Conservation (phyloP, 2,329 filamentous ascomycete genomes). For the Apiospora kogelbergensis region DNA sequence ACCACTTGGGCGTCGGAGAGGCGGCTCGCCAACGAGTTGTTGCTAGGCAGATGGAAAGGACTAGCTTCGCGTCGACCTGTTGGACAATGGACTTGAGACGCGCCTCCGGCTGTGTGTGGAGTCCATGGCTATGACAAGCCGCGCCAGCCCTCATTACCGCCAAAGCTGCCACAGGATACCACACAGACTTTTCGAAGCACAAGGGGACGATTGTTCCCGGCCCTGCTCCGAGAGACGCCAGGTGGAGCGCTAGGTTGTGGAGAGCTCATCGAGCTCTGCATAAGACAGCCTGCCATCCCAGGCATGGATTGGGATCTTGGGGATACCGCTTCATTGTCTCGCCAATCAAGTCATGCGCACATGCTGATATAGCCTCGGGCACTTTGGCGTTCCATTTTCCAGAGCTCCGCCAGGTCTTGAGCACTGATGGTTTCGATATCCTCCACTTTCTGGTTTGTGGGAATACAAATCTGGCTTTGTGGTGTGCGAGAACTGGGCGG, state of each 20-base stretch:
- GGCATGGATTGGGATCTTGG: background rate
- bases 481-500: background rate
- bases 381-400: background rate
- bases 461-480: background rate
- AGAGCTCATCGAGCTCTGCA: background rate
- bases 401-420: background rate
- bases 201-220: background rate
- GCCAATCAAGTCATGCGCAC: background rate
- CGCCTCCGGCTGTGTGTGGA: background rate
- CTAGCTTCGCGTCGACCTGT: background rate
- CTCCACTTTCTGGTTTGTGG: background rate
- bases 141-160: constrained; percentile 5
- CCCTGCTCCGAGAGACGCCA: background rate
- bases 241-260: background rate
- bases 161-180: background rate
- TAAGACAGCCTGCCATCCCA: background rate
- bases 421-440: background rate
- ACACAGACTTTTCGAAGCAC: constrained; percentile 9
- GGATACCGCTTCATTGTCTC: background rate
- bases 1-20: background rate
- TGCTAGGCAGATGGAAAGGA: background rate
- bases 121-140: constrained; percentile 7
- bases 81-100: background rate
- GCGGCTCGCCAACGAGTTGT: background rate
- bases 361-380: background rate